Base-by-base conservation (phyloP, 2,329 filamentous ascomycete genomes). In the Leptoxyphium fumago region DNA sequence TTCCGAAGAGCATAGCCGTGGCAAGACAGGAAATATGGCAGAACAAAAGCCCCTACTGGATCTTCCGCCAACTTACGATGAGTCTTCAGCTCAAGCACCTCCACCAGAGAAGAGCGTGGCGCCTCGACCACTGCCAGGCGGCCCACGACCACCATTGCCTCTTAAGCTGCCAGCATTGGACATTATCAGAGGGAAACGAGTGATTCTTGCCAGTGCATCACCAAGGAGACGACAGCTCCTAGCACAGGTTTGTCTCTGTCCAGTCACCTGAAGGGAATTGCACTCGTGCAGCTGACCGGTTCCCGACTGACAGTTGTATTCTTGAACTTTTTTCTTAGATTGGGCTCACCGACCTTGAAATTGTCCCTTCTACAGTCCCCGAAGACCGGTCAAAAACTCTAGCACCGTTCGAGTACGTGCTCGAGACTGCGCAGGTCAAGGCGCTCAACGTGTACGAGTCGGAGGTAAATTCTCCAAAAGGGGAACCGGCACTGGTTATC, bases 121-220 rank as follows among this genome's bases (percentile, higher is more conserved):
- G 46, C 50, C 48, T 39, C 50, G 55, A 18, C 32, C 47, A 43
- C 50, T 46, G 48, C 29, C 53, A 42, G 32, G 43, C 10, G 58
- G 61, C 43, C 59, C 63, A 43, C 69, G 69, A 44, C 70, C 70
- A 11, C 77, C 78, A 7, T 70, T 75, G 38, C 83, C 84, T 1
- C 75, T 96, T 48, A 74, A 85, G 48, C 73, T 96, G 14, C 88
- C 89, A 13, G 80, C 87, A 45, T 69, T 98, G 46, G 76, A 75
- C 55, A 71, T 80, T 56, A 75, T 98, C 50, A 79, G 82, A 57
- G 75, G 75, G 44, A 85, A 84, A 62, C 75, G 89, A 50, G 78
- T 94, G 5, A 84, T 98, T 52, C 80, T 98, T 26, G 91, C 91
- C 43, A 95, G 88, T 2, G 78, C 83, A 15, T 95, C 88, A 1